Evolutionary conservation across 495 filamentous ascomycete genomes (phyloP).

Genomic region (Hyaloscypha hepaticicola): DNA sequence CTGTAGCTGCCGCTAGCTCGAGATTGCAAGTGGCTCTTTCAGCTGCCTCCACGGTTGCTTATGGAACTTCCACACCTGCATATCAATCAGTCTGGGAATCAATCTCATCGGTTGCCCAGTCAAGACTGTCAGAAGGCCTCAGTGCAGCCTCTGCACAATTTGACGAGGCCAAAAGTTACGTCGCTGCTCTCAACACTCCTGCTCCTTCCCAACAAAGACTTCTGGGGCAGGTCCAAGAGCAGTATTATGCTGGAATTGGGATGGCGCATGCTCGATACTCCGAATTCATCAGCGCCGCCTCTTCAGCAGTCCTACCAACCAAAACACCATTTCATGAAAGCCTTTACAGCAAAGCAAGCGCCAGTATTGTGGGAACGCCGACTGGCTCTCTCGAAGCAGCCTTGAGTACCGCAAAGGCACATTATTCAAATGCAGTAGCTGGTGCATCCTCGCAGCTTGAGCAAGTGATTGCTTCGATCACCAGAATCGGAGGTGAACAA

Average conservation of each 20-base stretch:
- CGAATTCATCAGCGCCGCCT: constrained; percentile 68
- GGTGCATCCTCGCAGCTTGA: constrained; percentile 60
- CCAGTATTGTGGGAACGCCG: constrained; percentile 61
- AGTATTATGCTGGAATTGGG: constrained; percentile 76
- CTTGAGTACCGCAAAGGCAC: constrained; percentile 64
- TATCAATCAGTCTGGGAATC: constrained; percentile 46
- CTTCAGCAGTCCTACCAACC: constrained; percentile 54
- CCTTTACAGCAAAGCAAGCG: constrained; percentile 40
- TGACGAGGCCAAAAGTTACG: constrained; percentile 55
- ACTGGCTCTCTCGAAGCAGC: constrained; percentile 60
- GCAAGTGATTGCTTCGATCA: constrained; percentile 20
- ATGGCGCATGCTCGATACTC: constrained; percentile 75
- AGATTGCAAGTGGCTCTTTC: constrained; percentile 50
- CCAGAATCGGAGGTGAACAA: constrained; percentile 7
- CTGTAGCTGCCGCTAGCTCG: constrained; percentile 59
- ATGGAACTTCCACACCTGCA: constrained; percentile 53
- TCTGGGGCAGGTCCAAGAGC: constrained; percentile 59
- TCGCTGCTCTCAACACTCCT: constrained; percentile 56
- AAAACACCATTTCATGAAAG: constrained; percentile 37
- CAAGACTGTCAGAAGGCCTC: constrained; percentile 61
- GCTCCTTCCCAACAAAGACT: constrained; percentile 49
- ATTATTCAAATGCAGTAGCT: constrained; percentile 63
- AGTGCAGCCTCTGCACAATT: constrained; percentile 65
- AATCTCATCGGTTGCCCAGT: constrained; percentile 63
- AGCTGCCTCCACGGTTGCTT: constrained; percentile 54